phyloP scores from a whole-genome alignment of 2,329 filamentous ascomycete genomes.

The Aphanocladium album region DNA sequence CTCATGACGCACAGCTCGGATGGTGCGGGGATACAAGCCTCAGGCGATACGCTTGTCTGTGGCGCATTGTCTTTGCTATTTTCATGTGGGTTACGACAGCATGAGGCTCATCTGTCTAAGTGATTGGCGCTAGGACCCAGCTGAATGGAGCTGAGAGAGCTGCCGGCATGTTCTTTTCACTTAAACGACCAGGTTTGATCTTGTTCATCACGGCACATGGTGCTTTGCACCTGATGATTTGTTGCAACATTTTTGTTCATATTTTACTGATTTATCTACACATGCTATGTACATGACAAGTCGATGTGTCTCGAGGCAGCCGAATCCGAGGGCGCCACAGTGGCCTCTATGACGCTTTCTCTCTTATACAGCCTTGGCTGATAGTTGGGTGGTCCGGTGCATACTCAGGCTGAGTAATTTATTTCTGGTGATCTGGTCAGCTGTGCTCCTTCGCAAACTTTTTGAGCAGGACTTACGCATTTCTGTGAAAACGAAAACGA shows the following conservation, averaged over 20 bases:
- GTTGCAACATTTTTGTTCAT: not conserved
- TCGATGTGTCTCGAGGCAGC: not conserved
- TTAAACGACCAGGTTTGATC: not conserved
- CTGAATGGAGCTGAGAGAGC: conserved; percentile 2
- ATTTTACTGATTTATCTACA: not conserved
- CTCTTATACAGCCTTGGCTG: conserved; percentile 1
- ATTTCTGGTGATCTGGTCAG: conserved; percentile 4
- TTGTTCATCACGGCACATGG: not conserved
- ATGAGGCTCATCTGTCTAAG: not conserved
- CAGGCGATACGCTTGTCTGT: conserved; percentile 2
- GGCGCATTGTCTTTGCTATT: not conserved
- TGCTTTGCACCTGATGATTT: not conserved
- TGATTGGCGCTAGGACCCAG: not conserved
- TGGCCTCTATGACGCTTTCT: not conserved
- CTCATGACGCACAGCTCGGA: conserved; percentile 2
- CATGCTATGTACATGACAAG: not conserved
- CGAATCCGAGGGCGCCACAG: not conserved
- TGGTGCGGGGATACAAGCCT: not conserved
- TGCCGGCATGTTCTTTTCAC: not conserved
- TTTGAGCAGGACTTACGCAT: not conserved
- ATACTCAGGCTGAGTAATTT: not conserved
- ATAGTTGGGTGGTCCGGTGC: not conserved
- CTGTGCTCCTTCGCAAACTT: not conserved
- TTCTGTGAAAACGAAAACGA: not conserved
- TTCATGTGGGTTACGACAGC: not conserved